Evolutionary conservation across 2,329 filamentous ascomycete species (phyloP).

Genomic region (Eutypa lata): DNA sequence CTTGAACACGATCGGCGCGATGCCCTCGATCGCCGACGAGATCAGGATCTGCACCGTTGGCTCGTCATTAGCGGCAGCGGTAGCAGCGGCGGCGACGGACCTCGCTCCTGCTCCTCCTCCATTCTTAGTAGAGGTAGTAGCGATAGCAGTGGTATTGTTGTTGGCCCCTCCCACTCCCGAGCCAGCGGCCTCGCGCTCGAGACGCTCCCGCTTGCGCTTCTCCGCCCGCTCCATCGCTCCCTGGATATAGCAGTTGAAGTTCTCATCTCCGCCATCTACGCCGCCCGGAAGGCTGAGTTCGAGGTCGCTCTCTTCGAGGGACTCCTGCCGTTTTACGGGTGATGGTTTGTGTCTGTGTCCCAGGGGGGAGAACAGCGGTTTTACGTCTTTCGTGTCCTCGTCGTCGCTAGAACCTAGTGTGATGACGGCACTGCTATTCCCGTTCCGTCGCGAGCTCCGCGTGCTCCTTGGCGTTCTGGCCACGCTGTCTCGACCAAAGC

Average conservation of each 20-base stretch:
- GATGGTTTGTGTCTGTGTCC: neutral
- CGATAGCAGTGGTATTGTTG: no score
- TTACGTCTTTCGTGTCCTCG: constrained; percentile 8
- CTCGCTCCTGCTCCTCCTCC: no score
- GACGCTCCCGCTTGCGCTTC: constrained; percentile 19
- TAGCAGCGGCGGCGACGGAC: constrained; percentile 1
- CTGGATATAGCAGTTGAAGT: constrained; percentile 42
- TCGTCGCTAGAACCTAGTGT: constrained; percentile 27
- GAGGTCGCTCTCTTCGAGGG: constrained; percentile 6
- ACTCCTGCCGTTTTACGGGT: neutral
- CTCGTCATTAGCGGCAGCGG: constrained; percentile 30
- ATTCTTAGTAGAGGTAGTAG: no score
- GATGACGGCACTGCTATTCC: constrained; percentile 10
- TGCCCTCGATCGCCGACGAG: constrained; percentile 60
- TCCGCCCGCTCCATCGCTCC: constrained; percentile 36
- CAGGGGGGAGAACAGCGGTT: constrained; percentile 1
- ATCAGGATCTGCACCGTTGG: constrained; percentile 63
- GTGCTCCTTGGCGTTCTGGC: constrained; percentile 1
- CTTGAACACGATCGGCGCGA: constrained; percentile 59
- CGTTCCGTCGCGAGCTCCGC: constrained; percentile 1
- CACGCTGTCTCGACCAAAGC: constrained; percentile 1
- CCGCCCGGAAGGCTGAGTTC: constrained; percentile 11
- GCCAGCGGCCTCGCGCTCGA: constrained; percentile 16
- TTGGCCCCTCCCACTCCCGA: no score
- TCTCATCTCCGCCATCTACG: constrained; percentile 36